Evolutionary conservation across 2,329 filamentous ascomycete genomes (phyloP).

Genomic region (Albifimbria verrucaria): DNA sequence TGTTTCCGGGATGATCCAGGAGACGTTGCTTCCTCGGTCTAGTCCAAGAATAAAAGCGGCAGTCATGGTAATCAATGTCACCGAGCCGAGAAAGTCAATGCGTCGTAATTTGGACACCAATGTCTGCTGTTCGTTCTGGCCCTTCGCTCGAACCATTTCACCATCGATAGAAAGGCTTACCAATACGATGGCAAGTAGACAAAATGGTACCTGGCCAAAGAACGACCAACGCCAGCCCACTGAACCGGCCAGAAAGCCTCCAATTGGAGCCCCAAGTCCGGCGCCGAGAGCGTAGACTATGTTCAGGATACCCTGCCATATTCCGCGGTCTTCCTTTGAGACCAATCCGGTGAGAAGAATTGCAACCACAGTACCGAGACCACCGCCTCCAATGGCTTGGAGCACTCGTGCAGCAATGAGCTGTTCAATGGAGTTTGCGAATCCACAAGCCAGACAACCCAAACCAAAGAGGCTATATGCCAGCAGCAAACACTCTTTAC

Average conservation of each 20-base stretch:
- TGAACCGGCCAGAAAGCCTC: not conserved
- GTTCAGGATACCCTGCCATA: not conserved
- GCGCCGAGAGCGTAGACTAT: not conserved
- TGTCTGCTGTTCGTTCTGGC: not conserved
- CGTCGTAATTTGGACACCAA: not conserved
- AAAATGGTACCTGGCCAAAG: not conserved
- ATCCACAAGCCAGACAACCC: not conserved
- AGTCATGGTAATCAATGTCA: not conserved
- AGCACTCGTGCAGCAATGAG: not conserved
- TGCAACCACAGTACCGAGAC: not conserved
- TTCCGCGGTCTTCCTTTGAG: not conserved
- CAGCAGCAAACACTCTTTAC: not conserved
- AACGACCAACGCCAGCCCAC: constrained; percentile 2
- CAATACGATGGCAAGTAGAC: not conserved
- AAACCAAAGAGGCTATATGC: not conserved
- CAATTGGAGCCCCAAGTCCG: not conserved
- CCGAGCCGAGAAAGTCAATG: not conserved
- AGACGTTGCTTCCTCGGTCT: not conserved
- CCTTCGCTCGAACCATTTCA: not conserved
- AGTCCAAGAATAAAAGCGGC: not conserved
- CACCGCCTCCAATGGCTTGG: not conserved
- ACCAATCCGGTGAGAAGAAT: not conserved
- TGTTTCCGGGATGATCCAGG: not conserved
- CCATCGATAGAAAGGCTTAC: not conserved
- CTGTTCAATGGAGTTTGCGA: not conserved